Conservation (phyloP, 164 flowering plant species). For the Vitis vinifera region ASM3070453v1 NC_081819.1:22042001-22042500, state of each 20-base stretch:
- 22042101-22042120: constrained; percentile 27
- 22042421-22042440: constrained; percentile 1
- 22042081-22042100: constrained; percentile 11
- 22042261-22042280: background rate
- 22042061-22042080: constrained; percentile 31
- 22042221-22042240: constrained; percentile 27
- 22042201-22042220: constrained; percentile 30
- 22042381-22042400: constrained; percentile 29
- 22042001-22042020: constrained; percentile 41
- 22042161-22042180: constrained; percentile 17
- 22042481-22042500: constrained; percentile 7
- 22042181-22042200: constrained; percentile 14
- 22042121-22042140: constrained; percentile 24
- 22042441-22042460: constrained; percentile 11
- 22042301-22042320: constrained; percentile 38
- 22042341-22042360: constrained; percentile 10
- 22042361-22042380: constrained; percentile 33
- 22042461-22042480: background rate
- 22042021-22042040: constrained; percentile 40
- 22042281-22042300: too few relatives aligned
- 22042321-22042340: constrained; percentile 35
- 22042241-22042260: constrained; percentile 32
- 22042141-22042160: constrained; percentile 32
- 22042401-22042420: constrained; percentile 14
- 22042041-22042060: constrained; percentile 10